Percentiles rank a stretch among this genome's conserved stretches.
Conservation (phyloP, 2,329 filamentous ascomycete genomes). For the Colletotrichum destructivum region DNA sequence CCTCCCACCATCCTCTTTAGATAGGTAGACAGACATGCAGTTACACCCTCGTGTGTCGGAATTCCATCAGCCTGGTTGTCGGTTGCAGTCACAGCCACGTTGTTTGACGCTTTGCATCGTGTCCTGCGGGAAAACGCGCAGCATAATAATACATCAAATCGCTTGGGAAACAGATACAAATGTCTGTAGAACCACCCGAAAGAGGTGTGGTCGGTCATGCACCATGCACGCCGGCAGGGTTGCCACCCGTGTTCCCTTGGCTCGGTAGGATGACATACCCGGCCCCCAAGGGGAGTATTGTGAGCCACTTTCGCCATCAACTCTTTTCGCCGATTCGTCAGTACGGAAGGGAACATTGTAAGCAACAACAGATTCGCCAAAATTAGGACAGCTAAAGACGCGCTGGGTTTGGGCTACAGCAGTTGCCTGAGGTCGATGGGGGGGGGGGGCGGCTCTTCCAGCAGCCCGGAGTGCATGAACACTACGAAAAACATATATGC, state of each 20-base stretch:
- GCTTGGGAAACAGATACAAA: not conserved
- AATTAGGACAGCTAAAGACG: not conserved
- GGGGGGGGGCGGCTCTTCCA: not conserved
- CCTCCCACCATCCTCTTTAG: too few relatives aligned
- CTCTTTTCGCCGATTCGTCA: slow-evolving; percentile 5
- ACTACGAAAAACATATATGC: not conserved
- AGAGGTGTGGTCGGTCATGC: not conserved
- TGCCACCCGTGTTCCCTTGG: not conserved
- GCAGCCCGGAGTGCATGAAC: not conserved
- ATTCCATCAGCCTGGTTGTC: not conserved
- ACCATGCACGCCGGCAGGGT: not conserved
- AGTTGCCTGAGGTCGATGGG: not conserved
- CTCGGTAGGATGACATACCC: slow-evolving; percentile 11
- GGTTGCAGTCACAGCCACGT: not conserved
- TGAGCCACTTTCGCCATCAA: slow-evolving; percentile 2
- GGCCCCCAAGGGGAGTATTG: not conserved
- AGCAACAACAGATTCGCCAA: slow-evolving; percentile 1
- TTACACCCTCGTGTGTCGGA: not conserved
- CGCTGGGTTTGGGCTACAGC: not conserved
- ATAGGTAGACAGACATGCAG: not conserved
- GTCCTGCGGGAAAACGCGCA: not conserved
- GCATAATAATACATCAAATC: not conserved
- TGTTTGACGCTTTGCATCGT: too few relatives aligned
- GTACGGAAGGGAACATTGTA: not conserved
- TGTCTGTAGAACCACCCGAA: not conserved